Base-by-base conservation (phyloP, 306 rosid species). In the Mucuna pruriens region DNA sequence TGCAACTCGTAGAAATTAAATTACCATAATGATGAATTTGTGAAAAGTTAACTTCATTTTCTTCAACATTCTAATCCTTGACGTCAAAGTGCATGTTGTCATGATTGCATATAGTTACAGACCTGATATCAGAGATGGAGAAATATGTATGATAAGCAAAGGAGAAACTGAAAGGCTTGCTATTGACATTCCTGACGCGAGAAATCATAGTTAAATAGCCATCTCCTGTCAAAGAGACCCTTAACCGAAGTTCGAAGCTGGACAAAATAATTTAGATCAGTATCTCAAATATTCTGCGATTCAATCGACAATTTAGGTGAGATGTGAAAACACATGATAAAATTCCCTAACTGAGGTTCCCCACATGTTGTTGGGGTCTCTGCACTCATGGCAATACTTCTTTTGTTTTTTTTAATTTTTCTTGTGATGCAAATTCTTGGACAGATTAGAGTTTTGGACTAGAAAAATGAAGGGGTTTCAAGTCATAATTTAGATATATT, bases 161-260 rank as follows among this genome's bases (percentile, higher is more conserved):
- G 40, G 98, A 91, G 85, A 95, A 95, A 80, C 91, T 90, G 88
- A 93, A 95, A 52, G 98, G 94, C 91, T 91, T 93, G 90, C 91
- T 69, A 66, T 95, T 90, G 80, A 95, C 85, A 75, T 93, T 95
- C 83, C 99, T 87, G 67, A 95, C 80, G 49, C 99, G 97, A 58
- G 99, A 87, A 70, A 84, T 91, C 85, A 90, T 39, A 9, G 68
- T 80, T 42, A 95, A 91, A 87, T 67, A 20, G 20, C 97, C 97
- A 78, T 90, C 91, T 12, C 85, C 92, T 80, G 90, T 85, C 88
- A 95, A 79, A 78, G 78, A 84, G 63, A 95, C 86, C 91, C 93
- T 87, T 33, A 95, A 87, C 29, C 99, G 94, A 87, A 93, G 86
- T 93, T 93, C 98, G 31, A 89, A 95, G 74, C 99, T 95, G 94